Conservation (phyloP, 345 rosid species). For the Combretum micranthum region DNA sequence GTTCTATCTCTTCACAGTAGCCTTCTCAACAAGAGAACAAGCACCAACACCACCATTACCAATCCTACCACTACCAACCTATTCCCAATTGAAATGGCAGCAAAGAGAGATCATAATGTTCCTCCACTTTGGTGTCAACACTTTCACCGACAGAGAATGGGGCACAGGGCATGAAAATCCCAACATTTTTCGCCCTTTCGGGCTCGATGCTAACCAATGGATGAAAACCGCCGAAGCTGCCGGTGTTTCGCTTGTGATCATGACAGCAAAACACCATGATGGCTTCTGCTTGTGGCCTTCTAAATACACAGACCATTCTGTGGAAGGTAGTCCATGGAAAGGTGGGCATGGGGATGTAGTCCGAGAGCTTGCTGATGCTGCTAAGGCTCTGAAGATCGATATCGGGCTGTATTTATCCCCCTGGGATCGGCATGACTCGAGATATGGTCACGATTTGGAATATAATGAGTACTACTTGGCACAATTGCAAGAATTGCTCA, state of each 20-base stretch:
- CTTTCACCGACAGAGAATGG: constrained; percentile 71
- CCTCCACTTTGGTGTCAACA: constrained; percentile 75
- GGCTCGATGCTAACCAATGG: constrained; percentile 54
- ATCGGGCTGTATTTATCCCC: constrained; percentile 64
- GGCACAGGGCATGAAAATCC: constrained; percentile 70
- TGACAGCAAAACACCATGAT: constrained; percentile 77
- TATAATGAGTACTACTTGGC: constrained; percentile 69
- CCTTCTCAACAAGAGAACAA: constrained; percentile 15
- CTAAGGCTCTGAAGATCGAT: constrained; percentile 35
- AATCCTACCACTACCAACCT: constrained; percentile 52
- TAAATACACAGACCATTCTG: constrained; percentile 59
- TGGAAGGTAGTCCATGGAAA: constrained; percentile 50
- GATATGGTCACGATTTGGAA: constrained; percentile 50
- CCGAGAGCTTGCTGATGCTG: constrained; percentile 39
- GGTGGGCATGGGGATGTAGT: constrained; percentile 60
- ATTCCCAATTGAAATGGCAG: constrained; percentile 68
- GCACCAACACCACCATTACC: constrained; percentile 59
- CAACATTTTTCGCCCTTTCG: constrained; percentile 35
- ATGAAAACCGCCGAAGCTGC: constrained; percentile 40
- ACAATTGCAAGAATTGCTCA: constrained; percentile 59
- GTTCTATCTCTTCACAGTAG: too few species aligned
- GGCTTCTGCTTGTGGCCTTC: constrained; percentile 81
- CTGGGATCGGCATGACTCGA: constrained; percentile 63
- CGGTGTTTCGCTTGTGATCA: constrained; percentile 46
- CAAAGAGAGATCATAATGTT: constrained; percentile 68